phyloP scores from a whole-genome alignment of 768 basidiomycete genomes.

The Termitomyces sp. region DNA sequence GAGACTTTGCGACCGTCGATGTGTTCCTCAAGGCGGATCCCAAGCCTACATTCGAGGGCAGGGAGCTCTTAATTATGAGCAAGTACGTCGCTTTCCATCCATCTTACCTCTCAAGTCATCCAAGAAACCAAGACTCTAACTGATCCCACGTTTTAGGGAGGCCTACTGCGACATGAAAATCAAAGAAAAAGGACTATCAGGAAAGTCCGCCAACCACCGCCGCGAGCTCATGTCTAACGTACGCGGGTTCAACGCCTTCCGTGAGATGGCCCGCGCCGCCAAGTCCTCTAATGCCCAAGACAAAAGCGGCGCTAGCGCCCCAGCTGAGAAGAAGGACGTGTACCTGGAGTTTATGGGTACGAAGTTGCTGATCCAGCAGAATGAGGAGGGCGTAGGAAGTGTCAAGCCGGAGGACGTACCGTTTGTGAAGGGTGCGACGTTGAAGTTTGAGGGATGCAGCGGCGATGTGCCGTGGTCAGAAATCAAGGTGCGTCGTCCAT shows the following conservation, averaged over 20 bases:
- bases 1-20: constrained; percentile 60
- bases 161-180: constrained; percentile 95
- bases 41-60: constrained; percentile 74
- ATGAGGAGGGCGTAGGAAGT: constrained; percentile 54
- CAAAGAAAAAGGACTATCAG: constrained; percentile 85
- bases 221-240: constrained; percentile 46
- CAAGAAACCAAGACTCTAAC: neutral
- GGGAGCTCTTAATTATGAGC: constrained; percentile 77
- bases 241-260: constrained; percentile 77
- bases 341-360: constrained; percentile 72
- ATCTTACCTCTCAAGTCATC: too few species aligned
- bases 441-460: constrained; percentile 53
- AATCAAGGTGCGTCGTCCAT: constrained; percentile 35
- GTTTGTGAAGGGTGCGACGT: constrained; percentile 46
- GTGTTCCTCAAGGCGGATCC: constrained; percentile 77
- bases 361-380: constrained; percentile 58
- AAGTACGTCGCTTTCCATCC: constrained; percentile 48
- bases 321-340: constrained; percentile 41
- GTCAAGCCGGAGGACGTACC: constrained; percentile 58
- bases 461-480: constrained; percentile 44
- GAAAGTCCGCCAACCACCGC: constrained; percentile 58
- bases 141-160: constrained; percentile 37
- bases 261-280: constrained; percentile 45
- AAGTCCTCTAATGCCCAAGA: constrained; percentile 21
- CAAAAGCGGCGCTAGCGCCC: constrained; percentile 21